phyloP scores from a whole-genome alignment of 352 stramenopile species.

The Hyaloperonospora arabidopsidis region DNA sequence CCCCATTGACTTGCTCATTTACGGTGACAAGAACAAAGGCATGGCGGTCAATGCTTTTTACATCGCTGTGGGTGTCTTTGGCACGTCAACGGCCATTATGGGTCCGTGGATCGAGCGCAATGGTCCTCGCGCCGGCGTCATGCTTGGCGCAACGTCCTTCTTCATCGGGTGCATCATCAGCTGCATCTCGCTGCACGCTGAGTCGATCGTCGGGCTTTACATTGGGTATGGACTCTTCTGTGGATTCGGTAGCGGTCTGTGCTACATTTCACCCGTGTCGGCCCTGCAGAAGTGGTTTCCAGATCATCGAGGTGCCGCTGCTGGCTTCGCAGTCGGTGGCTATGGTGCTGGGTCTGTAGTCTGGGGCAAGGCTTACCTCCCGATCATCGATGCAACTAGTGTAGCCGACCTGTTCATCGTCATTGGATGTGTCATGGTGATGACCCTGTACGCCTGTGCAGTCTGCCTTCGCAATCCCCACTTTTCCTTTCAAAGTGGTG shows the following conservation, averaged over 20 bases:
- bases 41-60: constrained; percentile 72
- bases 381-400: constrained; percentile 41
- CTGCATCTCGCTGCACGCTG: constrained; percentile 39
- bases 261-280: constrained; percentile 74
- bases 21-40: constrained; percentile 35
- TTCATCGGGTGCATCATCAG: constrained; percentile 43
- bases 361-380: constrained; percentile 58
- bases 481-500: constrained; percentile 35
- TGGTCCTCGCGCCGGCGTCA: constrained; percentile 40
- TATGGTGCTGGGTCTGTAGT: constrained; percentile 58
- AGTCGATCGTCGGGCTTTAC: constrained; percentile 46
- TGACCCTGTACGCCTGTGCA: constrained; percentile 33
- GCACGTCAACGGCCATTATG: constrained; percentile 51
- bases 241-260: constrained; percentile 58
- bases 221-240: constrained; percentile 59
- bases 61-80: constrained; percentile 55
- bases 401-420: constrained; percentile 43
- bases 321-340: constrained; percentile 56
- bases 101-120: constrained; percentile 62
- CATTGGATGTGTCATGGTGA: constrained; percentile 37
- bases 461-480: constrained; percentile 44
- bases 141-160: constrained; percentile 47
- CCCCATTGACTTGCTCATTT: constrained; percentile 50
- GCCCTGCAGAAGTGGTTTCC: constrained; percentile 75
- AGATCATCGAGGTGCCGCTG: constrained; percentile 58